Evolutionary conservation across 768 basidiomycete genomes (phyloP), one percentile per base, ranked within the genome.

Genomic region (Mycena latifolia): DNA sequence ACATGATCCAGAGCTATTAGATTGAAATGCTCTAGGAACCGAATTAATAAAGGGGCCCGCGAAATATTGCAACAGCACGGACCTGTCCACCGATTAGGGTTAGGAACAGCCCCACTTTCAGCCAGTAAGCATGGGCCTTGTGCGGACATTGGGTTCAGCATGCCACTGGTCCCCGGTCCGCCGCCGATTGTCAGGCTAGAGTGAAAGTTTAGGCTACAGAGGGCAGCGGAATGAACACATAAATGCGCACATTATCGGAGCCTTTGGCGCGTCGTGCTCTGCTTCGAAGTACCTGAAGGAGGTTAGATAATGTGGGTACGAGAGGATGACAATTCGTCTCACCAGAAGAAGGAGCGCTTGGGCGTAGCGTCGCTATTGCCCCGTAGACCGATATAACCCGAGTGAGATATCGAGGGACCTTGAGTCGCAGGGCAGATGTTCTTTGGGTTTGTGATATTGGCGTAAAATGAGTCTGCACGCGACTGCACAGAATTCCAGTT

Each of bases 1-100:
- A 74, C 74, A 60, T 76, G 75, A 51, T n/a, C n/a, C n/a, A n/a
- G n/a, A n/a, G n/a, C n/a, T n/a, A n/a, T n/a, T n/a, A n/a, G n/a
- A n/a, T n/a, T 74, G 55, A 70, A 72, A 39, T 71, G 72, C 53
- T 74, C 63, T 62, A 3, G 25, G 3, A n/a, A n/a, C n/a, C n/a
- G 17, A 5, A 3, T 4, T 6, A 18, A 18, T n/a, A 59, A 10
- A 24, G 1, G 14, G 22, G 14, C 3, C 1, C 25, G 8, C 17
- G 3, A 22, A 25, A 29, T 24, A 48, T 8, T 14, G 27, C 18
- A 11, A 48, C 24, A 25, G 18, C 18, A 53, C 56, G 12, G n/a
- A 65, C 63, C 63, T 8, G 64, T 65, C 64, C 64, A 65, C 15
- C 64, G 64, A 37, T 65, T 47, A 10, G 63, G 63, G 33, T 65